Evolutionary conservation across 2,329 filamentous ascomycete genomes (phyloP).

Genomic region (Claviceps capensis): DNA sequence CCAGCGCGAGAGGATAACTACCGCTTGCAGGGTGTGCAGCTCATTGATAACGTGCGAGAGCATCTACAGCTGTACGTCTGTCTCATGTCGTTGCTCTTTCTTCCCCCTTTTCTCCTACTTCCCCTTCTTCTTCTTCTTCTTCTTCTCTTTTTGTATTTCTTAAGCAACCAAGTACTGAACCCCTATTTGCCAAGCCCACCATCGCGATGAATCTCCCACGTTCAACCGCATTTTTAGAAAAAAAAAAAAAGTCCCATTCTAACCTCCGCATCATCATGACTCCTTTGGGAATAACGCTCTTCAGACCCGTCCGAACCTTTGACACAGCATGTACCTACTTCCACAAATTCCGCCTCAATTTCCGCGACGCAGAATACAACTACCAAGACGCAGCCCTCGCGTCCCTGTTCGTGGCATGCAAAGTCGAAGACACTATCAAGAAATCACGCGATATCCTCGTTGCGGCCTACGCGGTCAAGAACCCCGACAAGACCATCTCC

Average conservation of each 20-base stretch:
- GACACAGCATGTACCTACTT: slow-evolving; percentile 87
- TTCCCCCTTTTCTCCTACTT: background rate
- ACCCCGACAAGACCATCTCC: slow-evolving; percentile 50
- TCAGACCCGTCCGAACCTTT: slow-evolving; percentile 76
- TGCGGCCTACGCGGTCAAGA: slow-evolving; percentile 76
- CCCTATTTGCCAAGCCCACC: background rate
- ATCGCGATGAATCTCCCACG: background rate
- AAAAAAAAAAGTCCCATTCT: background rate
- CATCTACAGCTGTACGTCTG: slow-evolving; percentile 61
- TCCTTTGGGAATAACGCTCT: background rate
- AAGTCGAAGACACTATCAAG: slow-evolving; percentile 95
- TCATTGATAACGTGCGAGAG: slow-evolving; percentile 75
- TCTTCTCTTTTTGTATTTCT: background rate
- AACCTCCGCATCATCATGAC: background rate
- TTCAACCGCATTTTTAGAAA: background rate
- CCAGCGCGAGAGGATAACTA: slow-evolving; percentile 67
- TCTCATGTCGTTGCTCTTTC: background rate
- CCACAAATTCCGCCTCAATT: slow-evolving; percentile 80
- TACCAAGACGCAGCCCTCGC: slow-evolving; percentile 78
- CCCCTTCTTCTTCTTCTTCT: background rate
- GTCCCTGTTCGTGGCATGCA: slow-evolving; percentile 83
- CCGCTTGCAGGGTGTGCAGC: slow-evolving; percentile 72
- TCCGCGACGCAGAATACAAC: slow-evolving; percentile 76
- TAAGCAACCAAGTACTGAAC: background rate
- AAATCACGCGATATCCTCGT: slow-evolving; percentile 90